Evolutionary conservation across 1,284 basidiomycete genomes (phyloP).

Genomic region (Malassezia pachydermatis): DNA sequence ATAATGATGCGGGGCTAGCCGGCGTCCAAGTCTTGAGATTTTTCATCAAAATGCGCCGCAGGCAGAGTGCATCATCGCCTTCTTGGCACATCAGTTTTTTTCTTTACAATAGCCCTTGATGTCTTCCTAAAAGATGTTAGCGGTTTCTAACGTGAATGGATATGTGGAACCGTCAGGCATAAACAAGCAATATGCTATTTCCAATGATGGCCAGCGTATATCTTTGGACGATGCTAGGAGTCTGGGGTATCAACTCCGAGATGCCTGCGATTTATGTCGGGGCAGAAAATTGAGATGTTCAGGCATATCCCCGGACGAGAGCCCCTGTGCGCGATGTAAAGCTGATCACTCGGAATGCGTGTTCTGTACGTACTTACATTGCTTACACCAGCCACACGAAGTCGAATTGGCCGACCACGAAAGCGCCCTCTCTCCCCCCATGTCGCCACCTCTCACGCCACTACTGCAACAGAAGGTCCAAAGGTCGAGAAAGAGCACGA

Average conservation of each 20-base stretch:
- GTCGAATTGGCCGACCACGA: constrained; percentile 13
- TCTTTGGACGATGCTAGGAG: neutral
- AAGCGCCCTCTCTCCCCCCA: constrained; percentile 3
- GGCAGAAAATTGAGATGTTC: constrained; percentile 12
- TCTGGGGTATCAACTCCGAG: neutral
- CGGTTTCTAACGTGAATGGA: too few species aligned
- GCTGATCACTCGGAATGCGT: constrained; percentile 3
- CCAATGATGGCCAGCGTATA: neutral
- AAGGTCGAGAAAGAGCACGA: neutral
- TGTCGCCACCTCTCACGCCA: neutral
- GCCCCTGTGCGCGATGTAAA: neutral
- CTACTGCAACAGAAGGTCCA: neutral
- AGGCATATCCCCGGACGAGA: neutral
- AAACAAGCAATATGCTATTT: neutral
- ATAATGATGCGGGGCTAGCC: too few species aligned
- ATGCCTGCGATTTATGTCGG: constrained; percentile 9
- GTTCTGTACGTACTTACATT: constrained; percentile 11
- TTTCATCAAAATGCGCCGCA: too few species aligned
- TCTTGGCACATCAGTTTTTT: too few species aligned
- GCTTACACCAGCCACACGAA: constrained; percentile 1
- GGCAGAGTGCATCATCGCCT: too few species aligned
- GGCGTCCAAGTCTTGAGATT: too few species aligned
- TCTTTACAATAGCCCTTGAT: too few species aligned
- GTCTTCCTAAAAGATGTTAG: too few species aligned
- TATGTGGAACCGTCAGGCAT: too few species aligned